Evolutionary conservation across 2,329 filamentous ascomycete genomes (phyloP).

Genomic region (Bipolaris oryzae): DNA sequence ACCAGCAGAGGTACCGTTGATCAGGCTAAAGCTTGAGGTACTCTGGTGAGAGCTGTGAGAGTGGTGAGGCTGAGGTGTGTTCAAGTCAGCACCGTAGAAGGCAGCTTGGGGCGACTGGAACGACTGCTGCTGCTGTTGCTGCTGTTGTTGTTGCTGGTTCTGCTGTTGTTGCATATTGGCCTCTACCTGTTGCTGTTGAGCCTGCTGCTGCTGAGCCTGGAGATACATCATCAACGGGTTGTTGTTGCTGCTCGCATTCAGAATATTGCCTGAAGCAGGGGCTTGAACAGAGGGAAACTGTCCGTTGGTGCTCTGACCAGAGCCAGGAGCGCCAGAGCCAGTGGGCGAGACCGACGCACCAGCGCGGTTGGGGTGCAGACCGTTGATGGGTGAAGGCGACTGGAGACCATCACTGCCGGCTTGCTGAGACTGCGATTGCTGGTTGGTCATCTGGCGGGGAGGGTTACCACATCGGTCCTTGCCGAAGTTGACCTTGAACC

Average conservation of each 20-base stretch:
- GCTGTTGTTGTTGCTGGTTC: constrained; percentile 31
- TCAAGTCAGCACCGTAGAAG: constrained; percentile 73
- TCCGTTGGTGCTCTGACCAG: constrained; percentile 60
- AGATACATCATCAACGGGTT: constrained; percentile 95
- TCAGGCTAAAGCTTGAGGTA: constrained; percentile 57
- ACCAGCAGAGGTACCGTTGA: constrained; percentile 49
- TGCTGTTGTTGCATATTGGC: constrained; percentile 44
- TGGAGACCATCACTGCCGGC: constrained; percentile 65
- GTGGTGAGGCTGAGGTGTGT: constrained; percentile 66
- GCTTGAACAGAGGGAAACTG: constrained; percentile 65
- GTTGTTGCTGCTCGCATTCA: constrained; percentile 77
- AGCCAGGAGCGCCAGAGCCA: constrained; percentile 62
- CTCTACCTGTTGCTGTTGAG: constrained; percentile 53
- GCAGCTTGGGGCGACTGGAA: constrained; percentile 78
- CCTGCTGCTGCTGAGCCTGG: constrained; percentile 64
- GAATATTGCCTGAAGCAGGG: constrained; percentile 72
- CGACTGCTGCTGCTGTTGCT: constrained; percentile 54
- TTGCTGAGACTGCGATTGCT: constrained; percentile 66
- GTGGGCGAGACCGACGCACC: constrained; percentile 66
- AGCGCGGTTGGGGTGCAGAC: constrained; percentile 60
- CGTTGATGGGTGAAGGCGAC: constrained; percentile 64
- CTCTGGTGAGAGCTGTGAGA: constrained; percentile 63
- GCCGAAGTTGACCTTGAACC: constrained; percentile 99
- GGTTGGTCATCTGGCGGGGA: constrained; percentile 78
- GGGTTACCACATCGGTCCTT: constrained; percentile 98